phyloP scores from a whole-genome alignment of 2,329 filamentous ascomycete species.

The Ceratocystis diversiconidia region DNA sequence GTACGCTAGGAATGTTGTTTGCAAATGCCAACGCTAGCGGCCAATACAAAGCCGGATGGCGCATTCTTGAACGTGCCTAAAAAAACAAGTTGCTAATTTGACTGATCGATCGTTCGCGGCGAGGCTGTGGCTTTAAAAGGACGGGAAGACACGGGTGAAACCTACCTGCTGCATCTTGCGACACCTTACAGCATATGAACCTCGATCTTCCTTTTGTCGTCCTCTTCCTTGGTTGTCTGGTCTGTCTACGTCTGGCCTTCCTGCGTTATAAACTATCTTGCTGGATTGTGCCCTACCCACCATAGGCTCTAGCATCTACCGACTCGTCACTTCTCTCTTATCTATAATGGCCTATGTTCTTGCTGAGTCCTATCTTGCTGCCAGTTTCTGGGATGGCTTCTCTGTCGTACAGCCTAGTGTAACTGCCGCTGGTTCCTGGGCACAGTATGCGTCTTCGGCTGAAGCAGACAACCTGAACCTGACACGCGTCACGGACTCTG shows the following conservation, averaged over 20 bases:
- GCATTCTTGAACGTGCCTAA: not conserved
- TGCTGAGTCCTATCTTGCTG: conserved; percentile 10
- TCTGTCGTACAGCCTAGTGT: conserved; percentile 1
- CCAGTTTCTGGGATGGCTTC: conserved; percentile 12
- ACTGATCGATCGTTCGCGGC: not conserved
- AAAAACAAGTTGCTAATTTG: not conserved
- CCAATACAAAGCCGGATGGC: not conserved
- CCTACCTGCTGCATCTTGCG: too few species aligned
- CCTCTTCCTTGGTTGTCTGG: not conserved
- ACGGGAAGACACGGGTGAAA: too few species aligned
- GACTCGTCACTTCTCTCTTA: not conserved
- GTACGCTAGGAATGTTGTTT: not conserved
- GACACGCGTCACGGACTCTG: conserved; percentile 36
- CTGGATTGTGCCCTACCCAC: too few species aligned
- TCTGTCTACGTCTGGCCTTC: not conserved
- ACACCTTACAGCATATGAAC: not conserved
- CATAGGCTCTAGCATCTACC: not conserved
- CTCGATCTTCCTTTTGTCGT: not conserved
- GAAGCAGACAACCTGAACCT: conserved; percentile 33
- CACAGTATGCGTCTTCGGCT: conserved; percentile 31
- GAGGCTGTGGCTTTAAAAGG: not conserved
- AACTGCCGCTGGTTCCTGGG: conserved; percentile 5
- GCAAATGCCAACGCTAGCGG: not conserved
- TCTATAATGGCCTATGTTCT: conserved; percentile 11
- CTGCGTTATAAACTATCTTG: not conserved